A percentile compares a stretch with the other conserved stretches of the same genome.
Conservation (phyloP, 2,329 filamentous ascomycete species). For the Colletotrichum trifolii region DNA sequence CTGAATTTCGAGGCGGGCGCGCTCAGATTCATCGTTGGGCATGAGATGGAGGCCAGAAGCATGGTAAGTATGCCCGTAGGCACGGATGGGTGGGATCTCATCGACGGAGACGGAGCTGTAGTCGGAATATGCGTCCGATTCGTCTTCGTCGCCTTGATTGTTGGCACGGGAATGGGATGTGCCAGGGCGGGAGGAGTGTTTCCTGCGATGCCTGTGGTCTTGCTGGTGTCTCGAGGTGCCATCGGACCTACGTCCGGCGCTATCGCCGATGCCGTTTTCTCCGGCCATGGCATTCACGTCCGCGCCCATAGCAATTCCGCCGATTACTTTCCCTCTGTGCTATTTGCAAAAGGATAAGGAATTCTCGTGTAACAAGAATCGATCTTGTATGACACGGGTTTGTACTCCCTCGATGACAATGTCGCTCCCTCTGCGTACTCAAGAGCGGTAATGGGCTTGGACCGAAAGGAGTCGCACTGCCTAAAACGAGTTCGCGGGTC, state of each 20-base stretch:
- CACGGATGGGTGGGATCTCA: conserved; percentile 46
- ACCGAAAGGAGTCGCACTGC: conserved; percentile 7
- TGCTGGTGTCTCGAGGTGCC: conserved; percentile 6
- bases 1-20: conserved; percentile 45
- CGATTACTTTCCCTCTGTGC: no score
- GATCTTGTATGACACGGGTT: no score
- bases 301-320: conserved; percentile 16
- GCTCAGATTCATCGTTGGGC: conserved; percentile 49
- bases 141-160: conserved; percentile 39
- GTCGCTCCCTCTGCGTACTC: background rate
- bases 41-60: conserved; percentile 47
- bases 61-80: conserved; percentile 50
- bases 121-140: conserved; percentile 44
- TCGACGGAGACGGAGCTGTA: conserved; percentile 47
- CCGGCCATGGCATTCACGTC: conserved; percentile 24
- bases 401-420: no score
- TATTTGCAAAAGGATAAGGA: background rate
- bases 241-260: conserved; percentile 12
- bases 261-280: conserved; percentile 29
- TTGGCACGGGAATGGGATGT: conserved; percentile 9
- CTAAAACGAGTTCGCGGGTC: conserved; percentile 5
- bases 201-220: conserved; percentile 23
- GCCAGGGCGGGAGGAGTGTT: conserved; percentile 8
- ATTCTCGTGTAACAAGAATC: no score
- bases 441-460: background rate